Evolutionary conservation across 805 yeast species (phyloP).

Genomic region (Pichia membranifaciens): DNA sequence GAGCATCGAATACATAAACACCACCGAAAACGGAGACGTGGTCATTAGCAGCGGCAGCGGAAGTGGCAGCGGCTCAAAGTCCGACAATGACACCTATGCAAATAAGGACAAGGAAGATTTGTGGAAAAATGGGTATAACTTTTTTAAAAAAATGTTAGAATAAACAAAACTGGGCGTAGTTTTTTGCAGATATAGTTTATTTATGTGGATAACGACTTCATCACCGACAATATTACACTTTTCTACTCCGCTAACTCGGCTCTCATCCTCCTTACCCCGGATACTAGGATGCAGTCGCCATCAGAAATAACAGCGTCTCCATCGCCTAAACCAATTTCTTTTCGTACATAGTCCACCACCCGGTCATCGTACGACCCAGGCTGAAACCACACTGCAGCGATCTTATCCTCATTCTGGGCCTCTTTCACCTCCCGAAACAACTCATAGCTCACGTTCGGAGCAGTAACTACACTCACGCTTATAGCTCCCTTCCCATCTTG

Average conservation of each 20-base stretch:
- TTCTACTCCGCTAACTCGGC: neutral
- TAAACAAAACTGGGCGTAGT: constrained; percentile 1
- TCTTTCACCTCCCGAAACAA: constrained; percentile 35
- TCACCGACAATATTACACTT: too few relatives aligned
- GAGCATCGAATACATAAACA: constrained; percentile 23
- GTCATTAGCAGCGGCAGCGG: constrained; percentile 14
- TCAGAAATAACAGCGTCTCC: constrained; percentile 32
- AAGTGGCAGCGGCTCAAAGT: neutral
- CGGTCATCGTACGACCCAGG: constrained; percentile 67
- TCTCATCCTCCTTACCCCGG: neutral
- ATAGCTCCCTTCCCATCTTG: neutral
- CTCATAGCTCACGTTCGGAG: constrained; percentile 54
- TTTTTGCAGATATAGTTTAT: constrained; percentile 1
- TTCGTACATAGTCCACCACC: constrained; percentile 35
- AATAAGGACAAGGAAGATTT: constrained; percentile 25
- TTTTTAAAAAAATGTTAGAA: constrained; percentile 35
- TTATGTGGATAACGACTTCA: neutral
- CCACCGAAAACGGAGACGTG: constrained; percentile 22
- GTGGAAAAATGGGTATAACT: constrained; percentile 30
- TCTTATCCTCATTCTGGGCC: constrained; percentile 19
- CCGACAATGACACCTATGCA: neutral
- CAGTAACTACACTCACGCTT: constrained; percentile 64
- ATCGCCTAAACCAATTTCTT: constrained; percentile 27
- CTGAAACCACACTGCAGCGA: constrained; percentile 73
- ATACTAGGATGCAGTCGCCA: constrained; percentile 65